Conservation (phyloP, 2,329 filamentous ascomycete genomes). For the Massarina eburnea region DNA sequence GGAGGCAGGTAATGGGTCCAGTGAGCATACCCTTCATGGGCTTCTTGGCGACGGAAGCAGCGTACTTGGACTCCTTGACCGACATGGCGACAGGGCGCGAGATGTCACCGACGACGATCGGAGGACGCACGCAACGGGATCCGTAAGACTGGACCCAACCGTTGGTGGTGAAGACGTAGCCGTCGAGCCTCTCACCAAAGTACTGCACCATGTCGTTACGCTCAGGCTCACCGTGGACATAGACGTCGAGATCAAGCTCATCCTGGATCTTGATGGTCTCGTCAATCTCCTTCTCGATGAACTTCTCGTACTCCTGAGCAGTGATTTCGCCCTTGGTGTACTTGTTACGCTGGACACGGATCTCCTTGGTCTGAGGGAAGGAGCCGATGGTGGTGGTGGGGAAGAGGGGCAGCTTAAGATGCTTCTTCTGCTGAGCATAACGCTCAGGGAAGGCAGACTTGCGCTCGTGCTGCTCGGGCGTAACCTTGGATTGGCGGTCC, state of each 20-base stretch:
- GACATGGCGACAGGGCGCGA: slow-evolving; percentile 97
- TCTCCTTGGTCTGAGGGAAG: slow-evolving; percentile 99
- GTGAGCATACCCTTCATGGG: slow-evolving; percentile 99
- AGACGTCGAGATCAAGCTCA: slow-evolving; percentile 95
- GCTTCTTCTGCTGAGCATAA: slow-evolving; percentile 85
- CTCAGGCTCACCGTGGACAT: slow-evolving; percentile 98
- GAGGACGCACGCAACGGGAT: slow-evolving; percentile 95
- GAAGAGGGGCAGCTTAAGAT: slow-evolving; percentile 93
- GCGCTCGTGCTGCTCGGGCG: slow-evolving; percentile 83
- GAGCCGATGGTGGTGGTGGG: slow-evolving; percentile 99
- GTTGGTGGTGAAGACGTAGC: slow-evolving; percentile 98
- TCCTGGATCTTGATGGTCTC: slow-evolving; percentile 96
- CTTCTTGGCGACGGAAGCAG: slow-evolving; percentile 93
- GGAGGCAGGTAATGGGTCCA: slow-evolving; percentile 95
- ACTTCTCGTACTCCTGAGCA: slow-evolving; percentile 89
- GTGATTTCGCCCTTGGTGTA: slow-evolving; percentile 99
- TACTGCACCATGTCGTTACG: slow-evolving; percentile 99
- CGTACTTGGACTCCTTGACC: slow-evolving; percentile 99
- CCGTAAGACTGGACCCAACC: slow-evolving; percentile 99
- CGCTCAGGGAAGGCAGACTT: slow-evolving; percentile 84
- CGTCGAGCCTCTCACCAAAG: slow-evolving; percentile 95
- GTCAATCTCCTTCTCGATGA: slow-evolving; percentile 98
- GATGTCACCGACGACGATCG: slow-evolving; percentile 98
- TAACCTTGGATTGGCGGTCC: slow-evolving; percentile 90
- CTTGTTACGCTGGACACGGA: slow-evolving; percentile 94